A percentile compares a stretch with the other conserved stretches of the same genome.
Conservation (phyloP, 2,329 filamentous ascomycete species). For the Blumeriella jaapii region DNA sequence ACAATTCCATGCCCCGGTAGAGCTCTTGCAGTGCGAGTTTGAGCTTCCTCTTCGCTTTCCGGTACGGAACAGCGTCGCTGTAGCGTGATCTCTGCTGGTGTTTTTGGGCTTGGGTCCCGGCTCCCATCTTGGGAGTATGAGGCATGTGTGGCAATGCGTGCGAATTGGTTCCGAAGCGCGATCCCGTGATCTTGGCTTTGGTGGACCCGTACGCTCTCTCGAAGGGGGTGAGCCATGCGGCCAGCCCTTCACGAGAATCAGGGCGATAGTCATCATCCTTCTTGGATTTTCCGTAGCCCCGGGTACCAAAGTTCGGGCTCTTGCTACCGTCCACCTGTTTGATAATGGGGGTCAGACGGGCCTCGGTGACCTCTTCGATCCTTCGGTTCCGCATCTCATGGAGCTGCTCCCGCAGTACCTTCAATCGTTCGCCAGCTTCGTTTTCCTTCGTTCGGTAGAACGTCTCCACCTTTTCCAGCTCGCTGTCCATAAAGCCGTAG, state of each 20-base stretch:
- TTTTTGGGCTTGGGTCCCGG: constrained; percentile 30
- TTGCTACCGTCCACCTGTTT: constrained; percentile 16
- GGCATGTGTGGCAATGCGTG: constrained; percentile 44
- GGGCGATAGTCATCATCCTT: constrained; percentile 11
- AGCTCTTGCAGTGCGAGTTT: constrained; percentile 88
- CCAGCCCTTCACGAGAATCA: constrained; percentile 18
- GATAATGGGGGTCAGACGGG: constrained; percentile 16
- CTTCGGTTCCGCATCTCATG: constrained; percentile 87
- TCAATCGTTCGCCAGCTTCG: constrained; percentile 64
- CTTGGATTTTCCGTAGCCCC: constrained; percentile 12
- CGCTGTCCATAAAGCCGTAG: constrained; percentile 68
- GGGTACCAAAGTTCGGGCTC: constrained; percentile 10
- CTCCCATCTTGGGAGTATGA: constrained; percentile 25
- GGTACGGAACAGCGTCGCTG: constrained; percentile 62
- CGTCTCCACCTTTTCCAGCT: constrained; percentile 81
- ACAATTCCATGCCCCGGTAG: constrained; percentile 79
- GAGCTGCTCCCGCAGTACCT: constrained; percentile 66
- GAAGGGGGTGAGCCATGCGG: constrained; percentile 41
- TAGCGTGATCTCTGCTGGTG: constrained; percentile 28
- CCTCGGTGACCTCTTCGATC: constrained; percentile 49
- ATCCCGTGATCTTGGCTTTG: constrained; percentile 38
- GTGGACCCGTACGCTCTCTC: constrained; percentile 18
- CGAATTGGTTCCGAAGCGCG: constrained; percentile 45
- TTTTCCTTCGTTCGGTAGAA: constrained; percentile 87
- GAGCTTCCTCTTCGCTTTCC: constrained; percentile 79